phyloP scores from a whole-genome alignment of 139 green algal genomes.

The Dunaliella primolecta region DNA sequence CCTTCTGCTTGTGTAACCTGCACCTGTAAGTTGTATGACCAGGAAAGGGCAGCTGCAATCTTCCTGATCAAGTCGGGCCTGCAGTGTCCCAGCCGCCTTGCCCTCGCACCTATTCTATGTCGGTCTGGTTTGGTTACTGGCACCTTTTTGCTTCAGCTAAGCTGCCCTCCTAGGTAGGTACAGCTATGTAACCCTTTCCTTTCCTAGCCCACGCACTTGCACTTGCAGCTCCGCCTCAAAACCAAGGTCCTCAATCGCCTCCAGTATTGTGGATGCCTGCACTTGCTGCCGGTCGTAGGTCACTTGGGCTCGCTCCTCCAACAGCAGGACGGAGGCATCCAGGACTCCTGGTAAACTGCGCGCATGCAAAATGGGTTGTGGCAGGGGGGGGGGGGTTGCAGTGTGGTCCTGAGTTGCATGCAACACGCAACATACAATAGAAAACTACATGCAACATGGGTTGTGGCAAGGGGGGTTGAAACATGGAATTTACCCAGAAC shows the following conservation, averaged over 20 bases:
- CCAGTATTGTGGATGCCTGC: conserved; percentile 29
- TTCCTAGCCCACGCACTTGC: conserved; percentile 4
- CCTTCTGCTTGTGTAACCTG: too few relatives aligned
- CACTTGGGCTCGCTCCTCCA: conserved; percentile 19
- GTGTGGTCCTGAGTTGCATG: background rate
- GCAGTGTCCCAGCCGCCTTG: too few relatives aligned
- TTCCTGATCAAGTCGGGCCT: too few relatives aligned
- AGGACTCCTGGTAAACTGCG: conserved; percentile 11
- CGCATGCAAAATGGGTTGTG: conserved; percentile 1
- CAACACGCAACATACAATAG: background rate
- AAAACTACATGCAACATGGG: background rate
- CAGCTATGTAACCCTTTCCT: too few relatives aligned
- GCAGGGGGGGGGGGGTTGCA: background rate
- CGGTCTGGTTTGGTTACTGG: too few relatives aligned
- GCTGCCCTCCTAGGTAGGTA: too few relatives aligned
- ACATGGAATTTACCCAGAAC: background rate
- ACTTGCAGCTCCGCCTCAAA: conserved; percentile 55
- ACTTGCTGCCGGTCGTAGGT: background rate
- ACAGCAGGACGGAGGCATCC: conserved; percentile 10
- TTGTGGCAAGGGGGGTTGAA: background rate
- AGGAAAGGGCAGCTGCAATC: too few relatives aligned
- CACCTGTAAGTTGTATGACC: too few relatives aligned
- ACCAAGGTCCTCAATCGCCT: conserved; percentile 62
- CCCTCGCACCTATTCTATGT: too few relatives aligned
- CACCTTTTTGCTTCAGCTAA: too few relatives aligned